Conservation (phyloP, 1,284 basidiomycete species). For the Cutaneotrichosporon dermatis region DNA sequence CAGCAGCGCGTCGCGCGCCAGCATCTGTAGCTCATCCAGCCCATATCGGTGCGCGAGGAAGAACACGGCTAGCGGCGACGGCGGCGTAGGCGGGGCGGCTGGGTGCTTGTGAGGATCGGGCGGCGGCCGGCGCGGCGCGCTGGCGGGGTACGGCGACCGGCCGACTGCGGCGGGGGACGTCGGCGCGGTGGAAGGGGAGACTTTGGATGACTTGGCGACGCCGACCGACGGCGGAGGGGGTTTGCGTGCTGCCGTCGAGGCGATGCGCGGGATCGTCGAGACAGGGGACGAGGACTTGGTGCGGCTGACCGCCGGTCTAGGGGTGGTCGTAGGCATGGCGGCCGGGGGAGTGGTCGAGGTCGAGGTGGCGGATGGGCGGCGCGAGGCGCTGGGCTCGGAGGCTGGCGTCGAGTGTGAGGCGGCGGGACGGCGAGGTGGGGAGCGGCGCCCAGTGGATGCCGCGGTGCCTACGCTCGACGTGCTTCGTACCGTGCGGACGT, state of each 20-base stretch:
- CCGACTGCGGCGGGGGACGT: constrained; percentile 29
- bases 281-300: not conserved
- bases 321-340: not conserved
- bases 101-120: constrained; percentile 73
- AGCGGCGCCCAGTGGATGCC: not conserved
- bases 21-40: constrained; percentile 60
- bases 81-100: constrained; percentile 51
- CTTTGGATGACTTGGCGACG: not conserved
- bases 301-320: not conserved
- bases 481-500: constrained; percentile 23
- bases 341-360: not conserved
- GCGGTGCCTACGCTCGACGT: constrained; percentile 23
- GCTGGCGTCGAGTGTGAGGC: not conserved
- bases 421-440: not conserved
- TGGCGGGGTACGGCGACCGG: constrained; percentile 2
- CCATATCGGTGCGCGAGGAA: constrained; percentile 73
- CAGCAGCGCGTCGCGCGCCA: constrained; percentile 72
- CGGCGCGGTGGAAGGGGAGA: constrained; percentile 20
- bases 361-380: constrained; percentile 3
- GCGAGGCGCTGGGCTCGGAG: not conserved
- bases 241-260: not conserved
- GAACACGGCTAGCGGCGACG: constrained; percentile 67
- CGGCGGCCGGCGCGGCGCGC: constrained; percentile 32
- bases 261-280: constrained; percentile 2
- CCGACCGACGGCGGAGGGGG: not conserved